These are phyloP conservation scores for Debaryomyces udenii DNA, from an alignment of 1,139 yeast genomes.

Conservation along the genomic window DNA sequence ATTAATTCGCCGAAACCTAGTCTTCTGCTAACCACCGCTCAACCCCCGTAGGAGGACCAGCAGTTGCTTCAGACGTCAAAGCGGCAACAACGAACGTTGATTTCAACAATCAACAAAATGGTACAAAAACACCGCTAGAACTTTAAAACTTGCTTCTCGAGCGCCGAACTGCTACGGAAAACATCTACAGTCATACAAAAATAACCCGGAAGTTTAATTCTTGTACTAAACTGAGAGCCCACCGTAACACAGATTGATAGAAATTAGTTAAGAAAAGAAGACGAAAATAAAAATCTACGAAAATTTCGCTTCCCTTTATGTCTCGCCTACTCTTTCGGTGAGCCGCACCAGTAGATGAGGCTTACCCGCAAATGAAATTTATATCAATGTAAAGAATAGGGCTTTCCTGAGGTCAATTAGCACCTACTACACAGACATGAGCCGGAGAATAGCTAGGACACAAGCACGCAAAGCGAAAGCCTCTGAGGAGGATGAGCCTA, in stretches of 20 bases:
- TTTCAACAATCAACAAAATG: slow-evolving; percentile 21
- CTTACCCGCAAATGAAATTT: slow-evolving; percentile 22
- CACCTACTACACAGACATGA: slow-evolving; percentile 14
- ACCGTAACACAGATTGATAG: slow-evolving; percentile 56
- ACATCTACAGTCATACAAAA: slow-evolving; percentile 34
- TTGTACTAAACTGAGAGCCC: slow-evolving; percentile 36
- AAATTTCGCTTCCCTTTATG: slow-evolving; percentile 10
- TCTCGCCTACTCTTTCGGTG: slow-evolving; percentile 6
- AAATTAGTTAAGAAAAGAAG: slow-evolving; percentile 20
- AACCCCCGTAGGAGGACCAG: slow-evolving; percentile 59
- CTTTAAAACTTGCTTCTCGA: slow-evolving; percentile 58
- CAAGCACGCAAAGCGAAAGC: slow-evolving; percentile 16
- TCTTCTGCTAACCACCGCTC: slow-evolving; percentile 44
- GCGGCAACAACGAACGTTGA: slow-evolving; percentile 27
- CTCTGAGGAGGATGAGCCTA: slow-evolving; percentile 9
- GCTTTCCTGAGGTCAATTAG: neutral
- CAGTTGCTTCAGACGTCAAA: slow-evolving; percentile 27
- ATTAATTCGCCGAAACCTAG: slow-evolving; percentile 29
- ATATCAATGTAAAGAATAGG: slow-evolving; percentile 2
- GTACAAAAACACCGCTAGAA: slow-evolving; percentile 16
- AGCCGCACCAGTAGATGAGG: slow-evolving; percentile 12
- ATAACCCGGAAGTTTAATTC: slow-evolving; percentile 38
- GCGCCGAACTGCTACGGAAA: slow-evolving; percentile 68
- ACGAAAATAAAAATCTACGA: slow-evolving; percentile 14
- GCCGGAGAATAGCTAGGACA: slow-evolving; percentile 26